A percentile compares a stretch with the other conserved stretches of the same genome.
phyloP scores from a whole-genome alignment of 768 basidiomycete species.

The Obba rivulosa region DNA sequence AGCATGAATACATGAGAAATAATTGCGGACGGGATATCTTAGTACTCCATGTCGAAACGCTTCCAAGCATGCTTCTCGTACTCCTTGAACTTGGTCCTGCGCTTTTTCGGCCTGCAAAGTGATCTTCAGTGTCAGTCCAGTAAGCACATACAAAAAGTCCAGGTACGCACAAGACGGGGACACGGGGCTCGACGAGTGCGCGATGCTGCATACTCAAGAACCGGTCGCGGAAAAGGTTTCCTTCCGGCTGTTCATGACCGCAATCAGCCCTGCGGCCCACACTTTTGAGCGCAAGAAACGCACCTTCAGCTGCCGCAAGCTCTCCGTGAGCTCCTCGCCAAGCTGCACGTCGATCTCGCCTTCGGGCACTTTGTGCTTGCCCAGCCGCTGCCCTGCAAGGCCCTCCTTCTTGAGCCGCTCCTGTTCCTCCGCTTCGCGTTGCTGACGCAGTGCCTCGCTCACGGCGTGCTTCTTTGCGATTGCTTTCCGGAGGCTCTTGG shows the following conservation, averaged over 20 bases:
- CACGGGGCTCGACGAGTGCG: conserved; percentile 81
- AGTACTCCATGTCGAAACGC: conserved; percentile 45
- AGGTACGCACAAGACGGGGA: conserved; percentile 61
- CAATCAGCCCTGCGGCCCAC: neutral
- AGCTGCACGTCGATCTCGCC: conserved; percentile 78
- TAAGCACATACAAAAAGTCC: neutral
- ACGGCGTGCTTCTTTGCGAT: conserved; percentile 30
- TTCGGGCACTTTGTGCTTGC: conserved; percentile 72
- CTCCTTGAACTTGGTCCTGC: conserved; percentile 48
- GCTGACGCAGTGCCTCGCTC: conserved; percentile 32
- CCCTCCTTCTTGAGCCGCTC: conserved; percentile 55
- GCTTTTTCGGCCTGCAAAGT: conserved; percentile 43
- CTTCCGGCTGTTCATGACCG: conserved; percentile 65
- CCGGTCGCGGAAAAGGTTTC: conserved; percentile 87
- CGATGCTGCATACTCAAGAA: conserved; percentile 86
- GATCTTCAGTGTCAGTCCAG: conserved; percentile 1
- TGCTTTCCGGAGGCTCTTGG: conserved; percentile 45
- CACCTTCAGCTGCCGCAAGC: conserved; percentile 77
- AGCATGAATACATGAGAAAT: too few relatives aligned
- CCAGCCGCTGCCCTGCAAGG: conserved; percentile 68
- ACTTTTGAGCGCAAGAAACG: conserved; percentile 13
- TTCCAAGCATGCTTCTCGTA: conserved; percentile 83
- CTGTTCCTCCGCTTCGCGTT: conserved; percentile 37
- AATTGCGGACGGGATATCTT: neutral
- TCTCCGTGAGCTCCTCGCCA: conserved; percentile 86